These are phyloP conservation scores for Monosporascus ibericus DNA, from an alignment of 2,329 filamentous ascomycete genomes.

Conservation along the genomic window DNA sequence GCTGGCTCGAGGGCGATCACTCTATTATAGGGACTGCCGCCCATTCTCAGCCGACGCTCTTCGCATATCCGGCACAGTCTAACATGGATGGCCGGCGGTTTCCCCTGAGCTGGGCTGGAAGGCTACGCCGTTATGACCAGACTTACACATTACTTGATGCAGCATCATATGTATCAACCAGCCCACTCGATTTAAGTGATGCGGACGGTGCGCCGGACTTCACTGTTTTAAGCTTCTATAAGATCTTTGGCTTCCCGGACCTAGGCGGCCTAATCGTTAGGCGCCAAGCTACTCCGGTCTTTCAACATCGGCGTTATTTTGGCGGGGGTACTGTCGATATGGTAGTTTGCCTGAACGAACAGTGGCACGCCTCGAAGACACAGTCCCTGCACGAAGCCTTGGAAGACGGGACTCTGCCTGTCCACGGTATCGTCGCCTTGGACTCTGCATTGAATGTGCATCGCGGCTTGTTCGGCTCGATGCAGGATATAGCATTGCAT, in stretches of 20 bases:
- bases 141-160: constrained; percentile 75
- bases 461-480: constrained; percentile 61
- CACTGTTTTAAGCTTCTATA: constrained; percentile 82
- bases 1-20: constrained; percentile 50
- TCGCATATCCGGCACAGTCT: constrained; percentile 86
- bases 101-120: constrained; percentile 61
- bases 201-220: constrained; percentile 68
- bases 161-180: constrained; percentile 73
- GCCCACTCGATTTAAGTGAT: constrained; percentile 65
- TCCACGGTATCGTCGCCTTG: constrained; percentile 84
- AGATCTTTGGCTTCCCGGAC: constrained; percentile 96
- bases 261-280: constrained; percentile 79
- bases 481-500: constrained; percentile 65
- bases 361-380: constrained; percentile 77
- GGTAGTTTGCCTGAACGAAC: constrained; percentile 69
- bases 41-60: constrained; percentile 34
- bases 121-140: constrained; percentile 33
- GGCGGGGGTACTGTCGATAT: constrained; percentile 92
- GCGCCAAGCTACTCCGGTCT: constrained; percentile 58
- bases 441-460: constrained; percentile 69
- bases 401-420: constrained; percentile 86
- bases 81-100: constrained; percentile 82
- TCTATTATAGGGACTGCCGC: constrained; percentile 22
- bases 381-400: constrained; percentile 70
- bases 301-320: constrained; percentile 72